A percentile compares a stretch with the other conserved stretches of the same genome.
Conservation (phyloP, 495 filamentous ascomycete species). For the Penicillium silybi region DNA sequence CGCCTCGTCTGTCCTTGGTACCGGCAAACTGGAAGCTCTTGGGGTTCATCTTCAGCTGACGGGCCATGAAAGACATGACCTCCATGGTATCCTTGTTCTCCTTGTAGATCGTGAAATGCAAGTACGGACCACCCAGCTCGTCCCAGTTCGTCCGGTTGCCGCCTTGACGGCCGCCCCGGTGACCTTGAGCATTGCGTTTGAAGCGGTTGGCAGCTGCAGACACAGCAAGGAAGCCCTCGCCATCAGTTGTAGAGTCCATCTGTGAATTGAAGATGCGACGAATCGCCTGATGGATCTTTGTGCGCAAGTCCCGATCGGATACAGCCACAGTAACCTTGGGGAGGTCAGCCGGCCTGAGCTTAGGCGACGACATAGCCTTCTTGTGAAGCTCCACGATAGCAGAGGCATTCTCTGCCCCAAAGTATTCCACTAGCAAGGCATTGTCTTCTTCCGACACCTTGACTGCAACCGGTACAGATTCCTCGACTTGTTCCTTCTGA, state of each 20-base stretch:
- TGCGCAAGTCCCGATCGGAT: constrained; percentile 56
- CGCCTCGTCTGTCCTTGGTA: constrained; percentile 89
- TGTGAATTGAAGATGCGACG: constrained; percentile 65
- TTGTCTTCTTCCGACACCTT: constrained; percentile 47
- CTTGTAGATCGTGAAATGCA: constrained; percentile 95
- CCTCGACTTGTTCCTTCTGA: constrained; percentile 3
- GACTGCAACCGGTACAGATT: constrained; percentile 17
- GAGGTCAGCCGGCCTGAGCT: constrained; percentile 38
- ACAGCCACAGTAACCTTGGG: constrained; percentile 44
- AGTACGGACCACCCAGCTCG: constrained; percentile 68
- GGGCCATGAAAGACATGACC: constrained; percentile 66
- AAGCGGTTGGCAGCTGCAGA: constrained; percentile 44
- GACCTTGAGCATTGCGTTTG: constrained; percentile 29
- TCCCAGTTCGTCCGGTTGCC: constrained; percentile 48
- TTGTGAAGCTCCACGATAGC: constrained; percentile 42
- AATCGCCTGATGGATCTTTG: constrained; percentile 60
- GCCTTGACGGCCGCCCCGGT: constrained; percentile 22
- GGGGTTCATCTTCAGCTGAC: constrained; percentile 61
- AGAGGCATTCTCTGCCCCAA: constrained; percentile 38
- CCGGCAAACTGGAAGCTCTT: constrained; percentile 80
- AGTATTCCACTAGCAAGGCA: constrained; percentile 38
- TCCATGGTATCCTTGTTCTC: constrained; percentile 99
- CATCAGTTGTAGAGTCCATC: constrained; percentile 59
- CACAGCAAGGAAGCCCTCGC: constrained; percentile 57
- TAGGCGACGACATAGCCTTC: constrained; percentile 38